phyloP scores from a whole-genome alignment of 257 asterid species.

The Voacanga thouarsii region DNA sequence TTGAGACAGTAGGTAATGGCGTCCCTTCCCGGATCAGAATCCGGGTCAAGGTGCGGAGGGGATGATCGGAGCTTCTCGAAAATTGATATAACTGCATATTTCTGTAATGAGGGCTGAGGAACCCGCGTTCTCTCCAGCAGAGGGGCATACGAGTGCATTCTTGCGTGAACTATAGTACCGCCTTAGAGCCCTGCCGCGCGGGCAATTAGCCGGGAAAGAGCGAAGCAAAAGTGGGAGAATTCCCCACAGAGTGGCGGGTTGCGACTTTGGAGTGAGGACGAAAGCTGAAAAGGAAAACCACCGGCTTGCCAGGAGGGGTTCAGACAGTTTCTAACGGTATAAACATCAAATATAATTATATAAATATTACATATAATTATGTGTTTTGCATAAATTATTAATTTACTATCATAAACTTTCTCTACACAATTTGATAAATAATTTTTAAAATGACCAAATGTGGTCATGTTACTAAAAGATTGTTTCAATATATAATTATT shows the following conservation, averaged over 20 bases:
- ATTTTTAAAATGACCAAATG: no score
- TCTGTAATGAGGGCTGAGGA: constrained; percentile 88
- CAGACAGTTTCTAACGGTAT: no score
- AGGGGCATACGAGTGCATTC: constrained; percentile 41
- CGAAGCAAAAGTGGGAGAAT: background rate
- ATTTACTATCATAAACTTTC: no score
- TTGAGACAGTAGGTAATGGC: constrained; percentile 75
- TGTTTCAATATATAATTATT: no score
- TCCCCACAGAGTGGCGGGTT: background rate
- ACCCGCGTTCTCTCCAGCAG: constrained; percentile 61
- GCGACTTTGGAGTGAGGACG: background rate
- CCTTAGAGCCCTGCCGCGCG: background rate
- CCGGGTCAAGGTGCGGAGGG: constrained; percentile 43
- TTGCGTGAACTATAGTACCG: background rate
- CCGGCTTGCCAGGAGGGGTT: no score
- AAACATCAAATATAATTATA: no score
- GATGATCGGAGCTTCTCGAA: constrained; percentile 69
- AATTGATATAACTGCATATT: constrained; percentile 68
- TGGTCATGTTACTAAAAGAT: no score
- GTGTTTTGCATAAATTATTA: no score
- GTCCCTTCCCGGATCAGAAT: constrained; percentile 54
- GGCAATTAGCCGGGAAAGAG: background rate
- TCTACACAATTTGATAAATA: no score
- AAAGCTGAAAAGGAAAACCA: background rate
- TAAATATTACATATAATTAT: no score